Evolutionary conservation across 169 alveolate genomes (phyloP).

Genomic region (Plasmodium coatneyi): DNA sequence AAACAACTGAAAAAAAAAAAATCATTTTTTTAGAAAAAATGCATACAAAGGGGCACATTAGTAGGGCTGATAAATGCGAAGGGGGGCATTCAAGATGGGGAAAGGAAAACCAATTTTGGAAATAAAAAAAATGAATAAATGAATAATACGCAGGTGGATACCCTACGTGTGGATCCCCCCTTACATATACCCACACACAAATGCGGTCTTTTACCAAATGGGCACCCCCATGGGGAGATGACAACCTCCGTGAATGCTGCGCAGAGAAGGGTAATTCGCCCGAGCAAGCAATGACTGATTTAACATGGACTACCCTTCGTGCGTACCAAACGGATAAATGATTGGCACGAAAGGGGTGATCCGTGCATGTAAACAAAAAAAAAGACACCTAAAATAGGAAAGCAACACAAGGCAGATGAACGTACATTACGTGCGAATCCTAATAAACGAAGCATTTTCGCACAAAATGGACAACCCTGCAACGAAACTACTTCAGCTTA

Average conservation of each 20-base stretch:
- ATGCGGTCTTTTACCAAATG: background rate
- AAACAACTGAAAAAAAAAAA: conserved; percentile 1
- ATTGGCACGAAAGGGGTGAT: background rate
- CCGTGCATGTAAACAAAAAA: background rate
- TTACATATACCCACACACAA: background rate
- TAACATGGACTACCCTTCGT: background rate
- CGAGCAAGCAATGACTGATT: background rate
- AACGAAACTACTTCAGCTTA: conserved; percentile 55
- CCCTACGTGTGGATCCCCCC: background rate
- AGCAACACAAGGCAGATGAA: background rate
- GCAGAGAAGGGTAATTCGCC: background rate
- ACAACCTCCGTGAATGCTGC: background rate
- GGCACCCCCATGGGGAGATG: background rate
- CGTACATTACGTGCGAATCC: background rate
- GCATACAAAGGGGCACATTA: background rate
- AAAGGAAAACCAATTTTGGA: background rate
- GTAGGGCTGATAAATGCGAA: background rate
- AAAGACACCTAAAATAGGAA: background rate
- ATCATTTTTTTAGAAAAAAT: background rate
- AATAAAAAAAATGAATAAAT: background rate
- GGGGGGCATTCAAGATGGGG: background rate
- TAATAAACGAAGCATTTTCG: background rate
- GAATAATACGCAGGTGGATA: background rate
- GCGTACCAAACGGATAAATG: background rate
- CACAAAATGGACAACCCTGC: background rate